Evolutionary conservation across 164 flowering plant species (phyloP), one percentile per base, ranked within the genome.

Genomic region (Kingdonia uniflora): DNA sequence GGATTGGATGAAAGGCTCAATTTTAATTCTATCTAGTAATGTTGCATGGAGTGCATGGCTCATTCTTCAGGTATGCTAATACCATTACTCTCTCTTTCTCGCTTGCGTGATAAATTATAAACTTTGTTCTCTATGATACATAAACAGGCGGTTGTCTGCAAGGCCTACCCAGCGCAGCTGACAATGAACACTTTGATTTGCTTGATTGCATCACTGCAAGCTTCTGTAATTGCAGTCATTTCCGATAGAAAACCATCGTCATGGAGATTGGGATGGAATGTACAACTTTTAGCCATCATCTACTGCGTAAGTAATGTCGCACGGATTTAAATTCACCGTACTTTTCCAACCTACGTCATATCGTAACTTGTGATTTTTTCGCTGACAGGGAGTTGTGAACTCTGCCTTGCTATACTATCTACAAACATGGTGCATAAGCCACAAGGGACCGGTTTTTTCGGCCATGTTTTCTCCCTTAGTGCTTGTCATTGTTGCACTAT

Each of bases 381-480:
- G 1, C 7, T 29, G 20, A 47, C 33, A 78, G 79, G 82, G 79
- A 56, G 47, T 63, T 42, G 60, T 71, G 19, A 53, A 53, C 20
- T 69, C 79, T 29, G 71, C 56, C 8, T 19, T 69, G 0, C 42
- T 63, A 2, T 71, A 66, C 61, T 69, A 56, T 58, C 56, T 73
- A 15, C 74, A 65, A 52, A 71, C 65, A 37, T 78, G 78, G 82
- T 64, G 70, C 14, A 64, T 75, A 19, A 65, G 60, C 35, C 37
- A 56, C 13, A 70, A 70, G 42, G 81, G 81, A 15, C 82, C 78
- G 0, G 78, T 78, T 23, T 73, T 75, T 40, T 52, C 53, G n/a
- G 72, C 80, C 14, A 73, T 75, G 78, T 73, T 75, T 52, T 55
- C 46, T 38, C 82, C 80, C 1, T 39, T 78, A 6, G 54, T 29